Evolutionary conservation across 129 eudicot genomes (phyloP).

Genomic region (Ambrosia trifida): DNA sequence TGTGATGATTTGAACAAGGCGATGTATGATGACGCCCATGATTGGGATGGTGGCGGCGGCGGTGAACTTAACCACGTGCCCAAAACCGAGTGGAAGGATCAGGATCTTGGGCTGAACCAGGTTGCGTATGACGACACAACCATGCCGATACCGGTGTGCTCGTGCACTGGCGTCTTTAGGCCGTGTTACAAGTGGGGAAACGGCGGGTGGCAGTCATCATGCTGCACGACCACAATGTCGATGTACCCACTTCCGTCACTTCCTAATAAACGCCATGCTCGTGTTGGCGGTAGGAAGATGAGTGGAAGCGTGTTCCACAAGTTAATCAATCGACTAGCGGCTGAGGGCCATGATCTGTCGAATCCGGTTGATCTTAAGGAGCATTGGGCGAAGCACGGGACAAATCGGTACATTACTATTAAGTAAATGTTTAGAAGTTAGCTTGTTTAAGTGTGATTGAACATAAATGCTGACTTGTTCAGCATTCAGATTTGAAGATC

Average conservation of each 20-base stretch:
- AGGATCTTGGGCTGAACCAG: conserved; percentile 80
- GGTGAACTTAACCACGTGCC: conserved; percentile 55
- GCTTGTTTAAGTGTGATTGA: background rate
- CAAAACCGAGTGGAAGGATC: conserved; percentile 79
- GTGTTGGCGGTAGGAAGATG: conserved; percentile 94
- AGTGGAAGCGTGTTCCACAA: conserved; percentile 91
- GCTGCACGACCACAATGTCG: conserved; percentile 86
- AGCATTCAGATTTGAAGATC: conserved; percentile 21
- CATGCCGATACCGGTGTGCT: conserved; percentile 92
- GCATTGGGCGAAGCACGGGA: conserved; percentile 98
- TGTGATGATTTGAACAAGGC: conserved; percentile 64
- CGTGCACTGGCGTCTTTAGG: conserved; percentile 77
- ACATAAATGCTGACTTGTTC: conserved; percentile 12
- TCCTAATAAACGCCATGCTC: conserved; percentile 81
- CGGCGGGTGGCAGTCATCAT: conserved; percentile 87
- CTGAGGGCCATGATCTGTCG: conserved; percentile 79
- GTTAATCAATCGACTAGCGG: conserved; percentile 77
- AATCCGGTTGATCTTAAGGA: conserved; percentile 82
- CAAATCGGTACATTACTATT: conserved; percentile 91
- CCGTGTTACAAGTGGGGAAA: conserved; percentile 96
- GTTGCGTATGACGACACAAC: conserved; percentile 74
- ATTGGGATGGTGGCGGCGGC: conserved; percentile 51
- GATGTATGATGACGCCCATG: conserved; percentile 53
- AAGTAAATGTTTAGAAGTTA: conserved; percentile 38
- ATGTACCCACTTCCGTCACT: conserved; percentile 84